Evolutionary conservation across 345 rosid genomes (phyloP).

Genomic region (Moricandia arvensis): DNA sequence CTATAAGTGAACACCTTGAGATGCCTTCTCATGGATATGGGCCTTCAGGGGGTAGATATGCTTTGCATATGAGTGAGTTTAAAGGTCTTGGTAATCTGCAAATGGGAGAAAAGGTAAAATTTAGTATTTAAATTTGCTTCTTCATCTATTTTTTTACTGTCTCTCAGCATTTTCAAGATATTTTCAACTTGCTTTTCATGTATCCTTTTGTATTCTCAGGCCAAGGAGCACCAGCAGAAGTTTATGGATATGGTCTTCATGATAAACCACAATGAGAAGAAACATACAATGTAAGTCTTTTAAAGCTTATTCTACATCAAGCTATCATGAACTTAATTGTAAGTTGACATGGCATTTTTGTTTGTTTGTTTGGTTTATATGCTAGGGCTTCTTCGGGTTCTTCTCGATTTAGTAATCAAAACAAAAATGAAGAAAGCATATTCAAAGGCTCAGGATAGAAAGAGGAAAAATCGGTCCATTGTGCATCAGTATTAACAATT

Average conservation of each 20-base stretch:
- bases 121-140: not conserved
- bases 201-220: constrained; percentile 39
- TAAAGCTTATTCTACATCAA: not conserved
- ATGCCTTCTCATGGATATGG: not conserved
- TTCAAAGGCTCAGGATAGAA: not conserved
- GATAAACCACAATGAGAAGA: constrained; percentile 1
- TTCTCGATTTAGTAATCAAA: constrained; percentile 35
- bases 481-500: not conserved
- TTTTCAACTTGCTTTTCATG: not conserved
- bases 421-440: not conserved
- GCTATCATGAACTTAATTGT: not conserved
- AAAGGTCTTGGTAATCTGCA: constrained; percentile 3
- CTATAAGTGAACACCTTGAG: not conserved
- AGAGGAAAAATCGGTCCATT: not conserved
- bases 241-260: constrained; percentile 42
- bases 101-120: not conserved
- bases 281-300: constrained; percentile 57
- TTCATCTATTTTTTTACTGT: not conserved
- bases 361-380: not conserved
- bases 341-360: not conserved
- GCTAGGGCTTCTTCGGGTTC: not conserved
- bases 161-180: not conserved
- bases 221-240: constrained; percentile 70
- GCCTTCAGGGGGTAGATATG: not conserved
- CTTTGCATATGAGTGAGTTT: not conserved